Evolutionary conservation across 345 rosid species (phyloP).

Genomic region (Hibiscus trionum): DNA sequence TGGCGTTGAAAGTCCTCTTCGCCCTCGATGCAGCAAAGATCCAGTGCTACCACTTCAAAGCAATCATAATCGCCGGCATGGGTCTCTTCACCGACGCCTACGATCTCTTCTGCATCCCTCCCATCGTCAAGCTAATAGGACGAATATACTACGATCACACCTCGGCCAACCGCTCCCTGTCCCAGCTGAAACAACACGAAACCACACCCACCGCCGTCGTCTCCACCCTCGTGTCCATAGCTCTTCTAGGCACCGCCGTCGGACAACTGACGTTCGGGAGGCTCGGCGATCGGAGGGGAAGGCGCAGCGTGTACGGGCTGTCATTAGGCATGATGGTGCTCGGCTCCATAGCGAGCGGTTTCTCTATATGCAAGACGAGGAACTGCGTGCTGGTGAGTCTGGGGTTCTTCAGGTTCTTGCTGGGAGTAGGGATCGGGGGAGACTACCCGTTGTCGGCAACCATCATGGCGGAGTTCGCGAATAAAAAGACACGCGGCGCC

Average conservation of each 20-base stretch:
- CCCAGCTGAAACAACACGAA: background rate
- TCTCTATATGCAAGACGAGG: conserved; percentile 34
- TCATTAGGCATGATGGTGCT: conserved; percentile 41
- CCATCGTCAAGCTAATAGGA: conserved; percentile 33
- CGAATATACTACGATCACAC: conserved; percentile 30
- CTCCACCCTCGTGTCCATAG: conserved; percentile 22
- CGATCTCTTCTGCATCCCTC: conserved; percentile 57
- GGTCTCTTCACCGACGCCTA: conserved; percentile 61
- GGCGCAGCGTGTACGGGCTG: conserved; percentile 48
- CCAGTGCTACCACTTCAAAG: conserved; percentile 55
- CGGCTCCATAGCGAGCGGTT: conserved; percentile 40
- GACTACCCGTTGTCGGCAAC: conserved; percentile 65
- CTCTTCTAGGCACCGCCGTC: conserved; percentile 40
- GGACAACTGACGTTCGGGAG: conserved; percentile 48
- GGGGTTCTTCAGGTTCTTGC: conserved; percentile 43
- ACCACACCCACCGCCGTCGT: background rate
- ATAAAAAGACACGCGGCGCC: conserved; percentile 51
- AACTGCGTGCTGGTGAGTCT: conserved; percentile 38
- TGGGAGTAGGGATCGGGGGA: conserved; percentile 60
- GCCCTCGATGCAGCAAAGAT: conserved; percentile 46
- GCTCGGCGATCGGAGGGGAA: conserved; percentile 43
- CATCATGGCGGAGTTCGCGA: conserved; percentile 69
- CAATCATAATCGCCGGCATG: conserved; percentile 56
- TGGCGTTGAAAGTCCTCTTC: conserved; percentile 21
- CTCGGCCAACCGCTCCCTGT: background rate